phyloP scores from a whole-genome alignment of 2,329 filamentous ascomycete species.

The Coniella lustricola region DNA sequence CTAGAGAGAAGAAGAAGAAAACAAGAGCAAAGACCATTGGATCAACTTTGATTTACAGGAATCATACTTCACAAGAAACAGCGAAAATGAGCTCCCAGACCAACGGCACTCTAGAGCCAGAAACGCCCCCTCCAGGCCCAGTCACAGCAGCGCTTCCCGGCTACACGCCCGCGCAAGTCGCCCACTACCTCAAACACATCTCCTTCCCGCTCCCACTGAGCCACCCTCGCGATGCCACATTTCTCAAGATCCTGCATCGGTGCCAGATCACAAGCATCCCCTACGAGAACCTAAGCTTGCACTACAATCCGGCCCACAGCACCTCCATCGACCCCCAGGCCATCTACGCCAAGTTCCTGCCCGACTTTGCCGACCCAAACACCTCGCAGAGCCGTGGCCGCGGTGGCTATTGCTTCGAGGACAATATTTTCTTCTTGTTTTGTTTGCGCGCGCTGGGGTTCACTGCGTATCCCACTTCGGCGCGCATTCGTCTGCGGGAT shows the following conservation, averaged over 20 bases:
- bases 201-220: conserved; percentile 9
- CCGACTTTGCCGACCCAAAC: conserved; percentile 12
- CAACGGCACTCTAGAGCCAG: too few species aligned
- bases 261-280: conserved; percentile 45
- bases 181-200: conserved; percentile 9
- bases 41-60: too few species aligned
- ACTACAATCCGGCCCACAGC: conserved; percentile 36
- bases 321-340: conserved; percentile 38
- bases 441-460: conserved; percentile 23
- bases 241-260: conserved; percentile 33
- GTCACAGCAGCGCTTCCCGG: not conserved
- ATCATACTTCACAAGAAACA: too few species aligned
- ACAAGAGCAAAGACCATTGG: too few species aligned
- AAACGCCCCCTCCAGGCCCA: too few species aligned
- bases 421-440: conserved; percentile 42
- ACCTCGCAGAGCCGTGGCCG: conserved; percentile 26
- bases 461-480: conserved; percentile 37
- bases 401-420: conserved; percentile 58
- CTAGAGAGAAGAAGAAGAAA: too few species aligned
- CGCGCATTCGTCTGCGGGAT: conserved; percentile 35
- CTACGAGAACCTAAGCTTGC: conserved; percentile 50
- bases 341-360: conserved; percentile 44
- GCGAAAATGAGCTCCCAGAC: not conserved
- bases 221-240: conserved; percentile 23
- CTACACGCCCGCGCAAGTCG: conserved; percentile 8